phyloP scores from a whole-genome alignment of 306 rosid genomes.

The Luffa aegyptiaca region DNA sequence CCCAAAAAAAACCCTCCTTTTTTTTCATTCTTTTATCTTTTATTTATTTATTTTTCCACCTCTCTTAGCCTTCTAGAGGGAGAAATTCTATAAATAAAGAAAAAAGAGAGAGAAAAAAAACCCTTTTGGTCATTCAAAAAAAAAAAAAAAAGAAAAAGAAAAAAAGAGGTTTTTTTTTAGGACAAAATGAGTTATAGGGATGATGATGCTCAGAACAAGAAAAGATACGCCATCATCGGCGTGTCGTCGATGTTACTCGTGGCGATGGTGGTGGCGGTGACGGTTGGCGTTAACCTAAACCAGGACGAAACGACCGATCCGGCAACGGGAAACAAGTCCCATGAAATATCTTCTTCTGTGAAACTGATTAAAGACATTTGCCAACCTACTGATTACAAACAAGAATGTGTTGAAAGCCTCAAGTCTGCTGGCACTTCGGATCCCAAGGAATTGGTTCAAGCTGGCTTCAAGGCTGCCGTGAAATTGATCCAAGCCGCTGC shows the following conservation, averaged over 20 bases:
- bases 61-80: not conserved
- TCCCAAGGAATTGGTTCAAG: conserved; percentile 38
- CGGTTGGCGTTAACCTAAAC: conserved; percentile 23
- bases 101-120: not conserved
- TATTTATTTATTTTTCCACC: not conserved
- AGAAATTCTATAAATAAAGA: not conserved
- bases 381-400: conserved; percentile 40
- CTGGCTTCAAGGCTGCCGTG: conserved; percentile 36
- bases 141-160: not conserved
- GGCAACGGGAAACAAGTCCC: not conserved
- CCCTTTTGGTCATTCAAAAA: not conserved
- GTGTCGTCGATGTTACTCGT: conserved; percentile 43
- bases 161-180: not conserved
- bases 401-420: conserved; percentile 43
- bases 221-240: conserved; percentile 16
- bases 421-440: conserved; percentile 17
- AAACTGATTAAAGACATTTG: conserved; percentile 53
- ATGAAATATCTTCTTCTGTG: conserved; percentile 15
- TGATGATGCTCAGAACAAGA: conserved; percentile 15
- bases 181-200: conserved; percentile 19
- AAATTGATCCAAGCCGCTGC: conserved; percentile 16
- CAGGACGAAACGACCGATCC: not conserved
- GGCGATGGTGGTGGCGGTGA: conserved; percentile 56
- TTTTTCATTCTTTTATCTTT: not conserved
- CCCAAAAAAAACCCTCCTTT: not conserved